Base-by-base conservation (phyloP, 2,329 filamentous ascomycete species). In the Cytospora schulzeri region DNA sequence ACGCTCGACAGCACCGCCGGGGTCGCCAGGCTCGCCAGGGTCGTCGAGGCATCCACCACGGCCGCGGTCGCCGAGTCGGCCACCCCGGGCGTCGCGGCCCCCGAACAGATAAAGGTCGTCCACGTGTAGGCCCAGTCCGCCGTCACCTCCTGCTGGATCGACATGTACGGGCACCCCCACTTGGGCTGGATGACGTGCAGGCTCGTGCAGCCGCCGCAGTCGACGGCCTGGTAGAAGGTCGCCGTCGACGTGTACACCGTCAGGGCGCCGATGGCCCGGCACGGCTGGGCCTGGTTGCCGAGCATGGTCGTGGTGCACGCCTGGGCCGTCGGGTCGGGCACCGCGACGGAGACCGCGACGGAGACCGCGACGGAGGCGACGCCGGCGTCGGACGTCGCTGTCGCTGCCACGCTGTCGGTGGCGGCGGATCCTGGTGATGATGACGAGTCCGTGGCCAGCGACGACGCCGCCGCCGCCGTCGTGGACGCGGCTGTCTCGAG, bases 141-240 rank as follows among this genome's bases (percentile, higher is more conserved):
- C 14, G 38, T 57, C 19, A 6, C 64, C 71, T 11, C 67, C 65
- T 12, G 8, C 4, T 1, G 3, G 22, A 38, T 64, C 70, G 58
- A 73, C 1, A 56, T 60, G 58, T 64, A 60, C n/a, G 73, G 73
- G 57, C 75, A 77, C 51, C 33, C 72, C 65, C 48, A 67, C 6
- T 38, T 70, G 62, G 67, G 67, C 38, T 63, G 48, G 15, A 68
- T 33, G 8, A 76, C 67, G 1, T 50, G 38, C 17, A 77, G 35
- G 50, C 67, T 61, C 11, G 68, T 60, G 64, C 75, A 77, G 2
- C 74, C 76, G 53, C 72, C 66, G 64, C 76, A 78, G 68, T 77
- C 69, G 38, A 77, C 63, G 17, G 69, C 52, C 2, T 57, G 65
- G 24, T 65, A 69, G 1, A 70, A 8, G 8, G 71, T 72, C 11